A percentile compares a stretch with the other conserved stretches of the same genome.
Conservation (phyloP, 441 rosid genomes). For the Gossypium davidsonii region DNA sequence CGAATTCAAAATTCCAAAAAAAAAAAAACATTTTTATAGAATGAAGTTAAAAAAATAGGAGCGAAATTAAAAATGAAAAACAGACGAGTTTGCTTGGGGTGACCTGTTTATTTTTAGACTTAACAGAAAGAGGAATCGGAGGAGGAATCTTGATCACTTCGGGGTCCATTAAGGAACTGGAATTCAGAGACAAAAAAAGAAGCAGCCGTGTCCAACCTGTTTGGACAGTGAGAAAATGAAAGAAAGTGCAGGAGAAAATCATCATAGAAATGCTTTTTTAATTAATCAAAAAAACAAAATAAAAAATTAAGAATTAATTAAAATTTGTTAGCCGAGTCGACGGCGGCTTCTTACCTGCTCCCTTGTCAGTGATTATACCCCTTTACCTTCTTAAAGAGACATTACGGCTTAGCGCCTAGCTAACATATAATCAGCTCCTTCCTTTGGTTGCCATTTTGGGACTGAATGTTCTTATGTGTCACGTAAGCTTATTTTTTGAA, state of each 20-base stretch:
- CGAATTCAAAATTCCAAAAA: neutral
- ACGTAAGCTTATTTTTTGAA: too few species aligned
- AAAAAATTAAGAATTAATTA: neutral
- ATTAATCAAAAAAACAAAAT: too few species aligned
- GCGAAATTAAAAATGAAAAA: neutral
- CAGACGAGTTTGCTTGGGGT: neutral
- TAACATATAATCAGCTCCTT: too few species aligned
- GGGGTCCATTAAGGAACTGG: slow-evolving; percentile 34
- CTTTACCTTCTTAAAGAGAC: too few species aligned
- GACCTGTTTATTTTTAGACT: slow-evolving; percentile 46
- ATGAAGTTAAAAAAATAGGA: neutral
- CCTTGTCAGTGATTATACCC: neutral
- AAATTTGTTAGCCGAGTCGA: neutral
- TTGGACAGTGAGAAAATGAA: slow-evolving; percentile 18
- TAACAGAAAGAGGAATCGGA: slow-evolving; percentile 29
- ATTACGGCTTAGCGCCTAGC: too few species aligned
- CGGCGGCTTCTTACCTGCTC: slow-evolving; percentile 21
- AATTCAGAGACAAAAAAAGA: neutral
- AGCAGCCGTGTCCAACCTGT: slow-evolving; percentile 29
- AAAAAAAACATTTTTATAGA: neutral
- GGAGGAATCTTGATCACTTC: slow-evolving; percentile 52
- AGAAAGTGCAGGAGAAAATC: neutral
- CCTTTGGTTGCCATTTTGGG: too few species aligned
- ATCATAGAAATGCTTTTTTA: neutral
- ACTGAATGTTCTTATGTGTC: too few species aligned